Conservation (phyloP, 2,329 filamentous ascomycete species). For the Stemphylium vesicarium region DNA sequence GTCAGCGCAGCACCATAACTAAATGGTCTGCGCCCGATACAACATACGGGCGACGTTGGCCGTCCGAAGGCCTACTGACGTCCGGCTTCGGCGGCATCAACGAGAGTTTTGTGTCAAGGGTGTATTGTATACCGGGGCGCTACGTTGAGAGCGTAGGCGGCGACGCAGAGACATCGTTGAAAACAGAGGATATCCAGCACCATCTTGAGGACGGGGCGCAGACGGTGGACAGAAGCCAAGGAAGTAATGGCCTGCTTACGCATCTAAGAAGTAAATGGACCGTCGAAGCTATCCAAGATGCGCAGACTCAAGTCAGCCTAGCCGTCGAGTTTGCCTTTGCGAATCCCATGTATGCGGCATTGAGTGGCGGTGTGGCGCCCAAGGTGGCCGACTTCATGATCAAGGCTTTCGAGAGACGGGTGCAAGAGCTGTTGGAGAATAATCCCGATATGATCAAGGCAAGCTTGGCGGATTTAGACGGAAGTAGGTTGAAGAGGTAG, state of each 20-base stretch:
- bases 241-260: conserved; percentile 61
- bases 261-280: conserved; percentile 75
- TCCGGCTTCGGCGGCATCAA: conserved; percentile 85
- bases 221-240: conserved; percentile 8
- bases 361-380: conserved; percentile 81
- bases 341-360: conserved; percentile 84
- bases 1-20: conserved; percentile 77
- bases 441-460: conserved; percentile 31
- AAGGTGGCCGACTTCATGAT: conserved; percentile 90
- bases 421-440: conserved; percentile 60
- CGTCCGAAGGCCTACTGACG: conserved; percentile 76
- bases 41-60: conserved; percentile 62
- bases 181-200: conserved; percentile 50
- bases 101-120: conserved; percentile 80
- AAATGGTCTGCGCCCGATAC: conserved; percentile 67
- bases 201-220: conserved; percentile 40
- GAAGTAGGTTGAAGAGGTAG: conserved; percentile 29
- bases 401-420: conserved; percentile 86
- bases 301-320: conserved; percentile 76
- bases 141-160: conserved; percentile 81
- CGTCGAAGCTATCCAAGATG: conserved; percentile 54
- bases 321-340: conserved; percentile 82
- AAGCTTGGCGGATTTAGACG: conserved; percentile 34
- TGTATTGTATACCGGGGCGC: conserved; percentile 76
- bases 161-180: conserved; percentile 55